Evolutionary conservation across 2,329 filamentous ascomycete genomes (phyloP).

Genomic region (Ophiocordyceps camponoti-saundersi): DNA sequence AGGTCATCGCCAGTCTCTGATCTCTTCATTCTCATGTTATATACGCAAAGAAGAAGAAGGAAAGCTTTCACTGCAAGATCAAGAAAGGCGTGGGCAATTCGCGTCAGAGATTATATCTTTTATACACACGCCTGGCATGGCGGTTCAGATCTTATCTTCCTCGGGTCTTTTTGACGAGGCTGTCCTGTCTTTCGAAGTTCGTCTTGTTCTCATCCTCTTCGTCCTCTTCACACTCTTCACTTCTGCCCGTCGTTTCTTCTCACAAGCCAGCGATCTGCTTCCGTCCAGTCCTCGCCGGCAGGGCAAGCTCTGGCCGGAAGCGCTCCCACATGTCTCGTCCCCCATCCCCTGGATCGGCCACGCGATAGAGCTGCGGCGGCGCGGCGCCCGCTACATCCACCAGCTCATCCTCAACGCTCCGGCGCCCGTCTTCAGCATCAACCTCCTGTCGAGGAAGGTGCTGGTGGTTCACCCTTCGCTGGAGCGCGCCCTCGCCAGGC

Average conservation of each 20-base stretch:
- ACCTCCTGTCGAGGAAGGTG: conserved; percentile 11
- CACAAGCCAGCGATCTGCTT: background rate
- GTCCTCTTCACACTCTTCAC: background rate
- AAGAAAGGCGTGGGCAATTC: background rate
- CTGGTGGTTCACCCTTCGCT: conserved; percentile 11
- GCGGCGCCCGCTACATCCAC: conserved; percentile 11
- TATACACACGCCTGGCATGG: background rate
- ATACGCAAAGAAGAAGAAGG: too few species aligned
- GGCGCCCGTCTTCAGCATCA: conserved; percentile 10
- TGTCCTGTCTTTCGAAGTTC: background rate
- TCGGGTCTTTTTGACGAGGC: background rate
- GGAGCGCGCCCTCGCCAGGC: conserved; percentile 10
- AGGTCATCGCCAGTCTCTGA: background rate
- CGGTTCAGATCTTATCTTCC: background rate
- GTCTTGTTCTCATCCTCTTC: conserved; percentile 1
- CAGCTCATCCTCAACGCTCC: conserved; percentile 8
- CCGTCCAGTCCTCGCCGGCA: too few species aligned
- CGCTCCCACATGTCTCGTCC: conserved; percentile 6
- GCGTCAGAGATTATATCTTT: background rate
- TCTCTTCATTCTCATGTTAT: background rate
- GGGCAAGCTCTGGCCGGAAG: background rate
- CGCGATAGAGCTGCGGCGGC: conserved; percentile 7
- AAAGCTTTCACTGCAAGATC: too few species aligned
- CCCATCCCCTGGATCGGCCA: conserved; percentile 10
- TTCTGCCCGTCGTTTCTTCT: background rate